Base-by-base conservation (phyloP, 768 basidiomycete species). In the Floccularia luteovirens region DNA sequence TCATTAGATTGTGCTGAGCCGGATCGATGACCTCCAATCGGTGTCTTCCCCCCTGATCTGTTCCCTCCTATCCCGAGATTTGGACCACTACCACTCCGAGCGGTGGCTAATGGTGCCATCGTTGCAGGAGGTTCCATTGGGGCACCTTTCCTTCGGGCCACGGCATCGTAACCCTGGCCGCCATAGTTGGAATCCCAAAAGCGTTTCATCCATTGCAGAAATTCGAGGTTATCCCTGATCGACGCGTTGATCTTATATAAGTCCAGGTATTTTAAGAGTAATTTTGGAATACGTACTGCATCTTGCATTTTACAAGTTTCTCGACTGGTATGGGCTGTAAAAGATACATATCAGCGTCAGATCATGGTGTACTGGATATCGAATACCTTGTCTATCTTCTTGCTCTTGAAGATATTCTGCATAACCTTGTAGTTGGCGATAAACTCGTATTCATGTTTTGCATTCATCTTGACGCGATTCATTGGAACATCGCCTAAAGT, bases 401-500 rank as follows among this genome's bases (percentile, higher is more conserved):
- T 86, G 11, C 72, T 57, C 58, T 91, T 90, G 82, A 99, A 98
- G 28, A 74, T 57, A 52, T 82, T 91, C 60, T 99, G 96, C 61
- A 99, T 67, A 56, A 98, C 74, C 63, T 98, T 97, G 75, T 79
- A 98, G 67, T 99, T 99, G 20, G 79, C 85, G 40, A 98, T 63
- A 56, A 79, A 97, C 61, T 98, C 94, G 66, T 96, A 97, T 58
- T 96, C 90, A 55, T 90, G 88, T 66, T 81, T 92, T 31, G 96
- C 92, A 60, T 82, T 82, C 79, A 97, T 90, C 72, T 97, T 98
- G 52, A 99, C 93, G 46, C 85, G 75, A 24, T 64, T 51, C 89
- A 98, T 90, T 10, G 92, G 92, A 0, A 96, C 46, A 64, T 97
- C 90, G 50, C 85, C 91, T 94, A 54, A 7, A 17, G 23, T 27